Percentiles rank a stretch among this genome's conserved stretches.
Evolutionary conservation across 441 rosid genomes (phyloP).

Genomic region (Mallotus repandus): DNA sequence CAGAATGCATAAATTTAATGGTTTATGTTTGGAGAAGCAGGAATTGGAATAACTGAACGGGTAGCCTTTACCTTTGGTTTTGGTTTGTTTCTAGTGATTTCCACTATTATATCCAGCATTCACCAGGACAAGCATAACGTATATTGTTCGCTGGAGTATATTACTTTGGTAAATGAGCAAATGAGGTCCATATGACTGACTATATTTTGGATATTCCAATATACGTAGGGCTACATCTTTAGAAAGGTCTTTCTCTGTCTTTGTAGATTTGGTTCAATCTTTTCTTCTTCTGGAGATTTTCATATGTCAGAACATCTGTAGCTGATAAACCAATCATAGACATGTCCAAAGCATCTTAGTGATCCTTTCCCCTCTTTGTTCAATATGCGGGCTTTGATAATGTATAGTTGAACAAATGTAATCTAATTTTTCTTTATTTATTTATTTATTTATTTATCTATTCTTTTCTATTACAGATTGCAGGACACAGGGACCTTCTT

Average conservation of each 20-base stretch:
- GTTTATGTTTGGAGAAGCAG: no score
- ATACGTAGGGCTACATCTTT: background rate
- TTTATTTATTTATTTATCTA: no score
- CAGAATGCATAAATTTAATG: no score
- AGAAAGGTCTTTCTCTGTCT: background rate
- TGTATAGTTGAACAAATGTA: background rate
- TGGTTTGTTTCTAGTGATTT: background rate
- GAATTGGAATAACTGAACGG: background rate
- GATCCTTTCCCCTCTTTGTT: background rate
- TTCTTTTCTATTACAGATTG: conserved; percentile 42
- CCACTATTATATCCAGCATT: background rate
- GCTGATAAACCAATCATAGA: no score
- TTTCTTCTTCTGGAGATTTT: no score
- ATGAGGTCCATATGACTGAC: background rate
- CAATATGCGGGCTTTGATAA: background rate
- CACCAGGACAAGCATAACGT: background rate
- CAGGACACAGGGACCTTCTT: conserved; percentile 87
- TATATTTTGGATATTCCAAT: background rate
- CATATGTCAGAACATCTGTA: no score
- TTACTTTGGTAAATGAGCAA: background rate
- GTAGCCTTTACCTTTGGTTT: background rate
- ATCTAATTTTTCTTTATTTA: background rate
- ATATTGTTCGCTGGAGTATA: background rate
- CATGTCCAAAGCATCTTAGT: no score
- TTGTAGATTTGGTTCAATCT: no score